phyloP scores from a whole-genome alignment of 192 early-diverging fungal species.

The Dissophora globulifera region DNA sequence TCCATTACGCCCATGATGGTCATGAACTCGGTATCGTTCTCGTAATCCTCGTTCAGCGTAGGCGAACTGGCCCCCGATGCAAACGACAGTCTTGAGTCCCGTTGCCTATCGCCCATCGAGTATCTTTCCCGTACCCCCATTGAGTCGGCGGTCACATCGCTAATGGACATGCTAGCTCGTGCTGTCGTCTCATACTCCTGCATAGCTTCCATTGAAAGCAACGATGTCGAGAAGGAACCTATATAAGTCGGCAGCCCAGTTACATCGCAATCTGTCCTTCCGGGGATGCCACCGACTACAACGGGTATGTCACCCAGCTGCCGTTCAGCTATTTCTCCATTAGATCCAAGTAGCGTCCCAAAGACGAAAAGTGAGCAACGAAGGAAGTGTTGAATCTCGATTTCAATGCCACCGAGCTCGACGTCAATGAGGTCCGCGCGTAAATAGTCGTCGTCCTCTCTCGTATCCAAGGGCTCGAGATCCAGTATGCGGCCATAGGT shows the following conservation, averaged over 20 bases:
- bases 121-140: no score
- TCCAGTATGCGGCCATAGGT: conserved; percentile 5
- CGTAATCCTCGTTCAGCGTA: neutral
- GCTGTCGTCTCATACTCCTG: conserved; percentile 7
- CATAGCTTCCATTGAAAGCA: neutral
- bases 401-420: conserved; percentile 6
- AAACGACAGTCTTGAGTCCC: neutral
- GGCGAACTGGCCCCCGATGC: neutral
- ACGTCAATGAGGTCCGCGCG: neutral
- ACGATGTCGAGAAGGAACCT: conserved; percentile 21
- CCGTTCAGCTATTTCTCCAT: neutral
- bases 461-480: neutral
- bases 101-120: neutral
- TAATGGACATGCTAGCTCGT: neutral
- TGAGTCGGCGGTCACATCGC: neutral
- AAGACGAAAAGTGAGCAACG: conserved; percentile 2
- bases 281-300: conserved; percentile 8
- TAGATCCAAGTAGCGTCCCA: neutral
- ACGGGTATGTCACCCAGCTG: conserved; percentile 21
- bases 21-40: neutral
- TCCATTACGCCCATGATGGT: neutral
- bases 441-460: neutral
- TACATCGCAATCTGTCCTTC: neutral
- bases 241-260: conserved; percentile 21
- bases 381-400: conserved; percentile 36